A percentile compares a stretch with the other conserved stretches of the same genome.
Evolutionary conservation across 371 early-diverging fungal species (phyloP).

Genomic region (Amoeboaphelidium protococcarum): DNA sequence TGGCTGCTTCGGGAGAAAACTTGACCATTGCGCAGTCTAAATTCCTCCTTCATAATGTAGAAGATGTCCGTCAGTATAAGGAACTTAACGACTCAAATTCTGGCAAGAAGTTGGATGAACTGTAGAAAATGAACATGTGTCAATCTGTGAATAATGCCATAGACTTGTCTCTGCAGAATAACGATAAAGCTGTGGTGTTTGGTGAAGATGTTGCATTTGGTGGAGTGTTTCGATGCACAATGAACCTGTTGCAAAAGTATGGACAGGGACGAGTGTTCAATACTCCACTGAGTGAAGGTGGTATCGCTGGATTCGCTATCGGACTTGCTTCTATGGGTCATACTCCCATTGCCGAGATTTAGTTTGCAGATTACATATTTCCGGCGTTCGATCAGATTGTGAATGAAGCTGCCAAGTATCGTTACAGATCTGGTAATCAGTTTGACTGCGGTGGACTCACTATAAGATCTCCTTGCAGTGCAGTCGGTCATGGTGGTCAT

Average conservation of each 20-base stretch:
- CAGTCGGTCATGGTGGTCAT: constrained; percentile 90
- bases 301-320: constrained; percentile 89
- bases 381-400: constrained; percentile 86
- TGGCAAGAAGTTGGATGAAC: too few species aligned
- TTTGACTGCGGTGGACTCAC: constrained; percentile 80
- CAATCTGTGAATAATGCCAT: constrained; percentile 86
- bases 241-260: constrained; percentile 69
- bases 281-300: constrained; percentile 87
- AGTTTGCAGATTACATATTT: constrained; percentile 93
- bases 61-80: neutral
- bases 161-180: constrained; percentile 54
- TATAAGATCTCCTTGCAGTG: constrained; percentile 69
- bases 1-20: too few species aligned
- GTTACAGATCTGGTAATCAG: constrained; percentile 78
- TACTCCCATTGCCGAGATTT: constrained; percentile 92
- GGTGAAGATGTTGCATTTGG: constrained; percentile 96
- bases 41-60: neutral
- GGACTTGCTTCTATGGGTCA: constrained; percentile 88
- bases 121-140: constrained; percentile 72
- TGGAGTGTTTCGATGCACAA: constrained; percentile 86
- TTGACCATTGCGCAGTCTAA: neutral
- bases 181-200: constrained; percentile 74
- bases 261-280: constrained; percentile 79
- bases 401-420: constrained; percentile 94
- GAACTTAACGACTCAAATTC: neutral